Base-by-base conservation (phyloP, 768 basidiomycete genomes). In the Phaeolepiota aurea region DNA sequence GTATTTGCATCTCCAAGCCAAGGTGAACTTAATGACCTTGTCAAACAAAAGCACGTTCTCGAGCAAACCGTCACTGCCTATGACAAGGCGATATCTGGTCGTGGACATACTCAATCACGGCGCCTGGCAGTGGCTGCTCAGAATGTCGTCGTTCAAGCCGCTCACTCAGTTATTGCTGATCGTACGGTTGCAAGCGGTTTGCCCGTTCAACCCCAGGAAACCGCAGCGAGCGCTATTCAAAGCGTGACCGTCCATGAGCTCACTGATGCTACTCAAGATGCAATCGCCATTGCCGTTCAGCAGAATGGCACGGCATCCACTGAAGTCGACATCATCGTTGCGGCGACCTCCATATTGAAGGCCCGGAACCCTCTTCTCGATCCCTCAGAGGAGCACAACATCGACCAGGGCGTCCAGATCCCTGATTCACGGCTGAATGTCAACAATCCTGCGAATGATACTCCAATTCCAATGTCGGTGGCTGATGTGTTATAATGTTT, bases 241-340 rank as follows among this genome's bases (percentile, higher is more conserved):
- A 67, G 65, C 37, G 72, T 75, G 38, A 71, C 70, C 30, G 68
- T 75, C 25, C 64, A 62, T 43, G 72, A 75, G 45, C 56, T 77
- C 47, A 69, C 72, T 15, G 67, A 72, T 45, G 70, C 69, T 40
- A 74, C 74, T 30, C 71, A 74, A 44, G 69, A 66, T 43, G 87
- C 86, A 14, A 86, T 90, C 44, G 88, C 86, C 22, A 76, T 81
- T 54, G 87, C 87, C 28, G 86, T 90, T 28, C 82, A 82, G 53
- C 76, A 80, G 55, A 77, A 78, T 30, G 83, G 84, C 20, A 75
- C 78, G 12, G 58, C 72, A 31, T 82, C 83, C 23, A 85, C 78
- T 40, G 87, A 87, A 52, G 80, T 89, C 38, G 85, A 88, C 50
- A 84, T 88, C 48, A 70, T 88, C 51, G 78, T 83, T 52, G 79